Evolutionary conservation across 1,284 basidiomycete genomes (phyloP), one percentile per base, ranked within the genome.

Genomic region (Golubevia pallescens): DNA sequence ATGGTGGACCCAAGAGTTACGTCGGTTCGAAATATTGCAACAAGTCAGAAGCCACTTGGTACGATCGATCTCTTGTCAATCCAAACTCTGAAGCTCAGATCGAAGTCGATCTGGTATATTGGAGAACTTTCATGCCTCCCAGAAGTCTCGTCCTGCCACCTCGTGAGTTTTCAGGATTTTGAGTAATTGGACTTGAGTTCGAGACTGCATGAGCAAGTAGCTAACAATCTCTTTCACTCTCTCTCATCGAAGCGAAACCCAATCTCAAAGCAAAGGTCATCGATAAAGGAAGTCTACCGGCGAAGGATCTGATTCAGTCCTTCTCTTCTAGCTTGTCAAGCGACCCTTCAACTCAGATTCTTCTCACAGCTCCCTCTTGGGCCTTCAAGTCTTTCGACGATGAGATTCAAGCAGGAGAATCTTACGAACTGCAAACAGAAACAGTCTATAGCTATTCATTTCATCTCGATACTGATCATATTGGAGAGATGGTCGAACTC

Each of bases 101-200:
- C 19, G 32, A 28, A 10, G 32, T 19, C 42, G n/a, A 5, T n/a
- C 5, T 75, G 10, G 32, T 63, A 16, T 28, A 74, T 58, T 75
- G 70, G 53, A 63, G 71, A 8, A 75, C 70, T 1, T 79, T 79
- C 58, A 38, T 61, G 32, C 59, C 66, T 2, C 76, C 76, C 0
- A 58, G 60, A n/a, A 73, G 76, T 24, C 51, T 78, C 0, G 4
- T 75, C 2, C 65, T 59, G 54, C 65, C 56, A 58, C 59, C 3
- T 34, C 51, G 34, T 38, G 10, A 4, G 34, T 38, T 5, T 4
- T 38, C 34, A n/a, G n/a, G n/a, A n/a, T n/a, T n/a, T n/a, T n/a
- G n/a, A n/a, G n/a, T n/a, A n/a, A n/a, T n/a, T n/a, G n/a, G n/a
- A n/a, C n/a, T n/a, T n/a, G n/a, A n/a, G n/a, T n/a, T n/a, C n/a